A percentile compares a stretch with the other conserved stretches of the same genome.
phyloP scores from a whole-genome alignment of 192 early-diverging fungal species.

The Physocladia obscura region DNA sequence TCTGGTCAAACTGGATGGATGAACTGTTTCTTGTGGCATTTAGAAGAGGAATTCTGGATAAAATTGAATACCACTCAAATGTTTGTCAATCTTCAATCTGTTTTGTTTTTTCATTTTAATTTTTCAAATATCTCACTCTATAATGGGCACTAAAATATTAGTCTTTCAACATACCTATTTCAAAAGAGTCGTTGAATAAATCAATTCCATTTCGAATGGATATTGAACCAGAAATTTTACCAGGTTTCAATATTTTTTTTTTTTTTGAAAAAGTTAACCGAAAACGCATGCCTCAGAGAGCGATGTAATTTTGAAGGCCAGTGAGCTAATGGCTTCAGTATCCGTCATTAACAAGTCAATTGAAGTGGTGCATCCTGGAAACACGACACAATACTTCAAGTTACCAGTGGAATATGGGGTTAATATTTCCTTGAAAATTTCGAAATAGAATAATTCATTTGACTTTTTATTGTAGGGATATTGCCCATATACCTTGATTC shows the following conservation, averaged over 20 bases:
- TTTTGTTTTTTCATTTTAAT: not conserved
- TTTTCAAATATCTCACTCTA: too few species aligned
- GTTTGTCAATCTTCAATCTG: conserved; percentile 11
- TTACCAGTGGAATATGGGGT: conserved; percentile 59
- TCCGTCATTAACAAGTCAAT: conserved; percentile 48
- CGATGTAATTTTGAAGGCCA: conserved; percentile 44
- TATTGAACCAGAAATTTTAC: conserved; percentile 54
- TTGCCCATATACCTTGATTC: conserved; percentile 51
- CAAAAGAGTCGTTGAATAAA: conserved; percentile 20
- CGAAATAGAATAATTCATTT: not conserved
- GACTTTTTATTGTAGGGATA: too few species aligned
- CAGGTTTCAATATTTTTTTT: conserved; percentile 35
- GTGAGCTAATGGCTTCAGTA: conserved; percentile 48
- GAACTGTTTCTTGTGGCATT: conserved; percentile 57
- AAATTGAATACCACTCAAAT: conserved; percentile 37
- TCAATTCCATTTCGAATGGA: conserved; percentile 41
- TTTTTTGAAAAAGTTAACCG: not conserved
- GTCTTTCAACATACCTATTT: conserved; percentile 44
- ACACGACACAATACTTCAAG: conserved; percentile 57
- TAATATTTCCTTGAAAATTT: not conserved
- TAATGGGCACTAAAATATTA: too few species aligned
- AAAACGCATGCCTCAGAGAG: too few species aligned
- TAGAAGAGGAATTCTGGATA: conserved; percentile 51
- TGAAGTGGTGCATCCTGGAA: conserved; percentile 59
- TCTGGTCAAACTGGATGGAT: conserved; percentile 55